Base-by-base conservation (phyloP, 1,284 basidiomycete species). In the Pterulicium gracile region DNA sequence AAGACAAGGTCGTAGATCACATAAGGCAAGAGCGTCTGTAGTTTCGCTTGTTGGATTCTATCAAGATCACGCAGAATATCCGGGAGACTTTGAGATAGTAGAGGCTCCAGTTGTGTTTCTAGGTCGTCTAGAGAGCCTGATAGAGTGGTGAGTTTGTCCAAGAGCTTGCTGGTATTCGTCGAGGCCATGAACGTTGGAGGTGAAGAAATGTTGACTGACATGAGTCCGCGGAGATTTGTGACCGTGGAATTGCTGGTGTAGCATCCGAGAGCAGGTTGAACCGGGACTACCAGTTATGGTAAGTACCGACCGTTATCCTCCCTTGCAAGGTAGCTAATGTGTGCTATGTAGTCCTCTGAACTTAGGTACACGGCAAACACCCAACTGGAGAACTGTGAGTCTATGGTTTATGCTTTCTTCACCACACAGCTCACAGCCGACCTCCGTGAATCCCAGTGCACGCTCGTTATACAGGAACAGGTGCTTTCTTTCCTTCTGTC, bases 401-500 rank as follows among this genome's bases (percentile, higher is more conserved):
- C 18, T 27, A 22, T 24, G 44, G 19, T 24, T 43, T 20, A 39
- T 22, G 27, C 27, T 45, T 49, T 43, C 42, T 5, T 22, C 36
- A 18, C 46, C 47, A 46, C 41, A 47, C 23, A 46, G 27, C 49
- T 47, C 52, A 52, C 51, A 34, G 50, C 47, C 43, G 45, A 17
- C 15, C 36, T 47, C 14, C n/a, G n/a, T n/a, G n/a, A n/a, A n/a
- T n/a, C n/a, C n/a, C 50, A 94, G 90, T 98, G 51, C 94, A 98
- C 65, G 88, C 94, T 56, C 80, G 94, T 48, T 98, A 98, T 64
- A 94, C 91, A 17, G 95, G 94, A 49, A 96, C 89, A 47, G 86
- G 87, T 87, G 53, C 51, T 77, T 67, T 22, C 20, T 5, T 5
- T 7, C n/a, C 15, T 39, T 10, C 27, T 7, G 36, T 39, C 19